Percentiles rank a stretch among this genome's conserved stretches.
These are phyloP conservation scores for Mortierella polycephala DNA, from an alignment of 371 early-diverging fungal genomes.

Conservation along the genomic window DNA sequence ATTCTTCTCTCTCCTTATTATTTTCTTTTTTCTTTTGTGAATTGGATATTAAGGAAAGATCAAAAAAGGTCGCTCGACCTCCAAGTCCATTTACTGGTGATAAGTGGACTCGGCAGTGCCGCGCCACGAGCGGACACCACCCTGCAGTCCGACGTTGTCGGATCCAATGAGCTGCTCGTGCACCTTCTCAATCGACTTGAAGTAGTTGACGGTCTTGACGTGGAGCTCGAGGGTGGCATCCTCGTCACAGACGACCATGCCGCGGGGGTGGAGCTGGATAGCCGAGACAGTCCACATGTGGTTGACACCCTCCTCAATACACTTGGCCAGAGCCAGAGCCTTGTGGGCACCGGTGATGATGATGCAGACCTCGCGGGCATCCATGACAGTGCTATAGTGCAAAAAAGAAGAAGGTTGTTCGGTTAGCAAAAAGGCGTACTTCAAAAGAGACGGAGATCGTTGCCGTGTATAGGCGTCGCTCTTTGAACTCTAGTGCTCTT, in stretches of 20 bases:
- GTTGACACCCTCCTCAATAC: conserved; percentile 88
- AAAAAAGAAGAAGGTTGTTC: neutral
- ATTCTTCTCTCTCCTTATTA: neutral
- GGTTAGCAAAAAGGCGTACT: neutral
- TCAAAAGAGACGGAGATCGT: neutral
- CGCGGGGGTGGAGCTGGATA: conserved; percentile 87
- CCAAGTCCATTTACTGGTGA: conserved; percentile 40
- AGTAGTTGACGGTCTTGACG: conserved; percentile 92
- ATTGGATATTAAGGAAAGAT: too few relatives aligned
- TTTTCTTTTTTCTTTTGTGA: neutral
- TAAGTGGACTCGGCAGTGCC: conserved; percentile 52
- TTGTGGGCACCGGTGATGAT: conserved; percentile 91
- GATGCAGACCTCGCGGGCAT: conserved; percentile 86
- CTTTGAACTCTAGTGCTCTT: too few relatives aligned
- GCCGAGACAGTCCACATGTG: conserved; percentile 95
- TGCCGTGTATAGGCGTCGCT: neutral
- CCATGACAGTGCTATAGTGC: conserved; percentile 79
- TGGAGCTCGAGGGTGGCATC: conserved; percentile 91
- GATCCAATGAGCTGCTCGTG: conserved; percentile 83
- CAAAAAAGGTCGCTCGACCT: neutral
- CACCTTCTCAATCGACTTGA: conserved; percentile 91
- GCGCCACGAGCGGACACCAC: conserved; percentile 59
- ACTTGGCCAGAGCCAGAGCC: conserved; percentile 82
- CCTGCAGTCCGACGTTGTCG: conserved; percentile 82
- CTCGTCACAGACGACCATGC: conserved; percentile 90